Evolutionary conservation across 179 eudicot species (phyloP).

Genomic region (Gypsophila paniculata): DNA sequence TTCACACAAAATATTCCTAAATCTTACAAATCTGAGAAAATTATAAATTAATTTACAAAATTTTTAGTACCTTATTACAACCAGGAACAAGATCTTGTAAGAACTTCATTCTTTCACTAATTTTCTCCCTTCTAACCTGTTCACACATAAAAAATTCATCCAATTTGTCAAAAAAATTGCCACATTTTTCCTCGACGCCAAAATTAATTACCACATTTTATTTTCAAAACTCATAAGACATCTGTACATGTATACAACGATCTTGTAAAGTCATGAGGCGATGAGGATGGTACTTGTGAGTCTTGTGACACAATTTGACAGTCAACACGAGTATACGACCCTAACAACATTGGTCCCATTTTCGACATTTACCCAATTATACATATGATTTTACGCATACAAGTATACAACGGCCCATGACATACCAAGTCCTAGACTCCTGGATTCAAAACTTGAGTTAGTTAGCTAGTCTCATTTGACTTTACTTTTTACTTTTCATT

Average conservation of each 20-base stretch:
- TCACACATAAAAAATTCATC: background rate
- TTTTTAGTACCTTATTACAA: conserved; percentile 63
- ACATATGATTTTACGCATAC: no score
- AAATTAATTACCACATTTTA: background rate
- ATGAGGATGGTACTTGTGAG: no score
- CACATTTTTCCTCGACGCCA: background rate
- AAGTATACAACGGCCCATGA: no score
- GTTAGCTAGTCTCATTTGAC: background rate
- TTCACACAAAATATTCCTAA: background rate
- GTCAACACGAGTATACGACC: no score
- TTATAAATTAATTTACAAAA: background rate
- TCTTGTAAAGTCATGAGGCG: no score
- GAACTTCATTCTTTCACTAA: conserved; percentile 89
- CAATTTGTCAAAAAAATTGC: background rate
- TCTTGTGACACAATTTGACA: no score
- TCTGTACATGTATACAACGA: no score
- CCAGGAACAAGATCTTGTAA: conserved; percentile 97
- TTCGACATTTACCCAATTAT: no score
- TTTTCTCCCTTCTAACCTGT: conserved; percentile 87
- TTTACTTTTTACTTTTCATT: no score
- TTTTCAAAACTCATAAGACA: background rate
- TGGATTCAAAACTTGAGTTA: no score
- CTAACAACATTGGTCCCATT: no score
- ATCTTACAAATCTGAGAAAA: background rate
- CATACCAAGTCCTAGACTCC: no score